phyloP scores from a whole-genome alignment of 805 yeast species.

The Suhomyces sp. region DNA sequence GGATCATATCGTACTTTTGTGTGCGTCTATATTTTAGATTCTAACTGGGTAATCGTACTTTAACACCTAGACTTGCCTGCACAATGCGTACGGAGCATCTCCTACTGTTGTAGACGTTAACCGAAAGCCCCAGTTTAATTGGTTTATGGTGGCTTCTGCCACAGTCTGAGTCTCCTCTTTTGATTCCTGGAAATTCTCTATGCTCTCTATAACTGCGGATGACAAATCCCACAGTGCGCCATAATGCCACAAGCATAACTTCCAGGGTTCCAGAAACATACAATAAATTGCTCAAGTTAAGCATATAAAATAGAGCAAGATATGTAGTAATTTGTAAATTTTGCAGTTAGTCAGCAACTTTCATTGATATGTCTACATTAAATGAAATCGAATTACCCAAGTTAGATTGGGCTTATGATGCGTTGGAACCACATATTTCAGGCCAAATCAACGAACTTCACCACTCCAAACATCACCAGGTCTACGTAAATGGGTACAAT shows the following conservation, averaged over 20 bases:
- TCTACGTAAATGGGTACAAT: conserved; percentile 47
- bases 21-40: too few relatives aligned
- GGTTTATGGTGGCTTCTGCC: background rate
- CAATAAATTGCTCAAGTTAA: background rate
- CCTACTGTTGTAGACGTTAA: too few relatives aligned
- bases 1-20: too few relatives aligned
- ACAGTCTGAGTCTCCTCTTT: background rate
- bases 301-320: background rate
- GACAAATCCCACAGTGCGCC: background rate
- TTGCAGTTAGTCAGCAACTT: too few relatives aligned
- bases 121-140: background rate
- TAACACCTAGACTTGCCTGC: background rate
- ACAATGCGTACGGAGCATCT: too few relatives aligned
- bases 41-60: too few relatives aligned
- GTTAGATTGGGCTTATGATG: conserved; percentile 46
- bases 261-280: conserved; percentile 2
- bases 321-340: background rate
- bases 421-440: conserved; percentile 47
- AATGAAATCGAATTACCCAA: conserved; percentile 30
- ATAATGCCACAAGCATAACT: conserved; percentile 2
- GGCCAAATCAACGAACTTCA: conserved; percentile 47
- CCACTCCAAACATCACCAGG: conserved; percentile 49
- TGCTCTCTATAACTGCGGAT: background rate
- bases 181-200: too few relatives aligned
- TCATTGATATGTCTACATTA: background rate